Base-by-base conservation (phyloP, 345 rosid species). In the Microcos paniculata region DNA sequence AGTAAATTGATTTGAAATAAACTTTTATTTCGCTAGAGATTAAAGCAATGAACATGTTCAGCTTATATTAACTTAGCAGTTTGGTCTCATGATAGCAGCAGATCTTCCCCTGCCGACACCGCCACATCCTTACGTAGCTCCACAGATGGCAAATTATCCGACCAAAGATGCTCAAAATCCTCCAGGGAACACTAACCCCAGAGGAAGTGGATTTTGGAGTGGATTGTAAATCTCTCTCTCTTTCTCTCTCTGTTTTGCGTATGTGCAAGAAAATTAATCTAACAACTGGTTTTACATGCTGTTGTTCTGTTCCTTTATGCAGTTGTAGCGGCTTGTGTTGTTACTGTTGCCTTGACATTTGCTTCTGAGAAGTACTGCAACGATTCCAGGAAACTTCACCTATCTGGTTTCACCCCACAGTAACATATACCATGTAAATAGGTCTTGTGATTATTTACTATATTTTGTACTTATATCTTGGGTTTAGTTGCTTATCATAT, bases 261-360 rank as follows among this genome's bases (percentile, higher is more conserved):
- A 52, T 52, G 11, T 7, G 8, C 9, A n/a, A n/a, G n/a, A n/a
- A n/a, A n/a, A n/a, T n/a, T n/a, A n/a, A n/a, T n/a, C n/a, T n/a
- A n/a, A n/a, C n/a, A n/a, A n/a, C n/a, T n/a, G n/a, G n/a, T n/a
- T n/a, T n/a, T n/a, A 64, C 31, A n/a, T 64, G 8, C 10, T 16
- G 13, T 3, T 43, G 45, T 68, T 51, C 40, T 35, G 6, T 65
- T 42, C n/a, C 38, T 30, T 8, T 48, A 8, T 48, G 57, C 72
- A 68, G 72, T 68, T 68, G 72, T 68, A 48, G 72, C 57, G 72
- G 72, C 42, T 9, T 68, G 72, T 68, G 72, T 68, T 68, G 72
- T 18, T 68, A 18, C 26, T 68, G 56, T 18, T 28, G 57, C 42
- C 57, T 48, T n/a, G 72, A 68, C 55, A 48, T 48, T 4, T 68